Percentiles rank a stretch among this genome's conserved stretches.
These are phyloP conservation scores for Xylaria sp. DNA, from an alignment of 2,329 filamentous ascomycete species.

Conservation along the genomic window DNA sequence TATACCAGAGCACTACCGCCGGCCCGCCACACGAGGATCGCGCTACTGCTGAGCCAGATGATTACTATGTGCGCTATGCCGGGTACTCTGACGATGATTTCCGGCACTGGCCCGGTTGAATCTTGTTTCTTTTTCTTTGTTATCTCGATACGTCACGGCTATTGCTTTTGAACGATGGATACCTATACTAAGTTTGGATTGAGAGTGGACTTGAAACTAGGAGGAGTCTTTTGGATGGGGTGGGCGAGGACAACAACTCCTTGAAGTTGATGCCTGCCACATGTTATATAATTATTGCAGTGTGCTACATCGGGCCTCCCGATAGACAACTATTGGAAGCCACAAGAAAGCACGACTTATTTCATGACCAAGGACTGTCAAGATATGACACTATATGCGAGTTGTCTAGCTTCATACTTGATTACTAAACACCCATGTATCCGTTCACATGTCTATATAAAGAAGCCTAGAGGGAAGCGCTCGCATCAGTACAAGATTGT, in stretches of 20 bases:
- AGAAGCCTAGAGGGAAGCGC: too few species aligned
- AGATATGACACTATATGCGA: background rate
- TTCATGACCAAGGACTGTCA: background rate
- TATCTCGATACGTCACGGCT: constrained; percentile 33
- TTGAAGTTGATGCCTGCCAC: constrained; percentile 17
- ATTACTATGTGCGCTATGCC: background rate
- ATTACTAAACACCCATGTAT: too few species aligned
- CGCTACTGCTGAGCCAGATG: constrained; percentile 6
- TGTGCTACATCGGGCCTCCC: constrained; percentile 1
- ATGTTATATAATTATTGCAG: constrained; percentile 22
- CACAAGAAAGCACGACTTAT: background rate
- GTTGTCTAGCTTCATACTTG: too few species aligned
- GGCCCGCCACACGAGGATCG: constrained; percentile 17
- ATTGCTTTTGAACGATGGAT: constrained; percentile 38
- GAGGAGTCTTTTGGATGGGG: constrained; percentile 21
- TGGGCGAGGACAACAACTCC: constrained; percentile 5
- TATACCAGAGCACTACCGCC: constrained; percentile 23
- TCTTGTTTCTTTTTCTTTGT: constrained; percentile 27
- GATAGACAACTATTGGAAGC: constrained; percentile 13
- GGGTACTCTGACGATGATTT: constrained; percentile 19
- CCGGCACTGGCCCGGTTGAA: constrained; percentile 34
- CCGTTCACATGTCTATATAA: too few species aligned
- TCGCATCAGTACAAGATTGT: too few species aligned
- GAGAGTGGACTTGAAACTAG: constrained; percentile 27
- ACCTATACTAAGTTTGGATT: constrained; percentile 36